Base-by-base conservation (phyloP, 192 early-diverging fungal genomes). In the Coemansia sp. region DNA sequence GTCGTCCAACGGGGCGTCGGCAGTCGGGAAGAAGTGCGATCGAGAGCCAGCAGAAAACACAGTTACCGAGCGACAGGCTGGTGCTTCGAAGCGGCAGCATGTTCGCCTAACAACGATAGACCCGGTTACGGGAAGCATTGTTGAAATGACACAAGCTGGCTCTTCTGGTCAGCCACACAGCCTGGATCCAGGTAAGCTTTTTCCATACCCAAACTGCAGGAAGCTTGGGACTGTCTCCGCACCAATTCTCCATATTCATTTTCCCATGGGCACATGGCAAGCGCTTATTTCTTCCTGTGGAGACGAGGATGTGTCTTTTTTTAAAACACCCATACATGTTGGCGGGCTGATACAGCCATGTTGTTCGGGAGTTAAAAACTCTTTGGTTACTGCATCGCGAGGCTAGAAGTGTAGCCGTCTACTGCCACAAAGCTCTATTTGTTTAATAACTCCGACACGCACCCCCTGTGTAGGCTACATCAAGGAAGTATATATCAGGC, bases 91-190 rank as follows among this genome's bases (percentile, higher is more conserved):
- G 20, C 51, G 57, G 30, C 63, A 65, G 51, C 62, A 69, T 40
- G 66, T 69, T 10, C 72, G 66, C 20, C 55, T 69, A 16, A 69
- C 72, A 28, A 76, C 72, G 32, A 69, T 76, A 12, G 65, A 76
- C 46, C 72, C 72, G 17, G 52, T 69, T 40, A 76, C 66, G 8
- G 66, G 56, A 11, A 65, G 51, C 62, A 62, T 69, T 43, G 42
- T 41, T 18, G 62, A 55, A 18, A 11, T 31, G 15, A 12, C 39
- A 21, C 12, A 26, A 26, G 6, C 17, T 5, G 38, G 44, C 42
- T 32, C 18, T 4, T 36, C 32, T 30, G 36, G 38, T 26, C 52
- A 63, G 44, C 53, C 43, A 36, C 42, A 9, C 14, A 6, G 40
- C 9, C 21, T 51, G 31, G 66, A 60, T 61, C 62, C 72, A 68